Conservation (phyloP, 1,139 yeast genomes). For the Kluyveromyces sp. region DNA sequence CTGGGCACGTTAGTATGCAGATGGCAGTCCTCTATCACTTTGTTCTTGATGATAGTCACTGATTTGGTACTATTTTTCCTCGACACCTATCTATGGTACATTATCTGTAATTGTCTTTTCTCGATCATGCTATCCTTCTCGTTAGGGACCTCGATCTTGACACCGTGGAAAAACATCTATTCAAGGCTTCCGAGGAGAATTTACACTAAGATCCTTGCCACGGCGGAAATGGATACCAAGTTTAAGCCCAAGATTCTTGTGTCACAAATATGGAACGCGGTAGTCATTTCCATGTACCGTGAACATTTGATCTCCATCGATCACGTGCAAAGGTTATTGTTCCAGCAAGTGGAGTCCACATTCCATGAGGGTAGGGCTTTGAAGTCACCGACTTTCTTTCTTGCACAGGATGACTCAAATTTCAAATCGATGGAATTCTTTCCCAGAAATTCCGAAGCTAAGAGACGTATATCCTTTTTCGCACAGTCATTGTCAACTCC, state of each 20-base stretch:
- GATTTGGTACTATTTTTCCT: constrained; percentile 71
- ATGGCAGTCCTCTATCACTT: constrained; percentile 51
- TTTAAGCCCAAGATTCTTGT: constrained; percentile 45
- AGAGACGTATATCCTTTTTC: constrained; percentile 74
- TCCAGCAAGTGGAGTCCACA: constrained; percentile 42
- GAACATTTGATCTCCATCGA: constrained; percentile 74
- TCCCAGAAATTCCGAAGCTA: constrained; percentile 68
- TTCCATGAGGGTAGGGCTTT: constrained; percentile 35
- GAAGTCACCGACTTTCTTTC: constrained; percentile 61
- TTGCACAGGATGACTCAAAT: constrained; percentile 68
- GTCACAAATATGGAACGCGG: constrained; percentile 76
- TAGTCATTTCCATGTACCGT: constrained; percentile 65
- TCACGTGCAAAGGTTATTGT: constrained; percentile 55
- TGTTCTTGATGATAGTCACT: constrained; percentile 51
- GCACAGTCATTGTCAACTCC: constrained; percentile 82
- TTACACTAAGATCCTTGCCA: constrained; percentile 53
- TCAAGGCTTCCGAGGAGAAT: constrained; percentile 70
- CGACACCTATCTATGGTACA: constrained; percentile 86
- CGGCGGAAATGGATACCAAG: constrained; percentile 43
- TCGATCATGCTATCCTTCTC: constrained; percentile 65
- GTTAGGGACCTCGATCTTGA: constrained; percentile 70
- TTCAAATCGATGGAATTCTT: constrained; percentile 57
- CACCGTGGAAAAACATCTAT: constrained; percentile 83
- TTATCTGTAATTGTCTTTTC: constrained; percentile 68
- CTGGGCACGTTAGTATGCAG: constrained; percentile 49